Evolutionary conservation across 139 green algal species (phyloP), one percentile per base, ranked within the genome.

Genomic region (Closterium sp.): DNA sequence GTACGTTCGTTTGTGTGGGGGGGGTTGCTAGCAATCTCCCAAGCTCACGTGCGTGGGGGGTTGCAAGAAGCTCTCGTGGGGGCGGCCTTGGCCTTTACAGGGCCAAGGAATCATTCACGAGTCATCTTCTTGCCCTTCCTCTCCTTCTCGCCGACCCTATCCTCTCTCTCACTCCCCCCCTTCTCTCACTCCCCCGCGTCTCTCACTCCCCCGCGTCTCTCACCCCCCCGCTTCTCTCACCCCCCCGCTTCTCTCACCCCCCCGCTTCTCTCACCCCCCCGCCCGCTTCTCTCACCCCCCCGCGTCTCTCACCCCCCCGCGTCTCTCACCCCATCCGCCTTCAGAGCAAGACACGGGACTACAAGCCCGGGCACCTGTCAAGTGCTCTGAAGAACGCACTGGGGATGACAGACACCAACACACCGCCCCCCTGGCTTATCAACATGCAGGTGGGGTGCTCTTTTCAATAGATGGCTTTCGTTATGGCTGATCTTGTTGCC

Each of bases 401-500:
- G 30, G 98, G 97, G 84, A 98, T 99, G 96, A 88, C 93, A 3
- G 96, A 97, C 34, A 93, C 34, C 21, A 93, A 35, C 21, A 88
- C 93, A 7, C 98, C 98, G 23, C 98, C 98, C 21, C 97, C 97
- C 32, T 99, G 97, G 97, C 97, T 99, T 33, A 97, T 99, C 94
- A 98, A 98, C 95, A 99, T 99, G 97, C 92, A 94, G 91, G 91
- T 91, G 36, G 9, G 89, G 55, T 16, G 38, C 38, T 12, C 4
- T n/a, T n/a, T n/a, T n/a, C 36, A 55, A 6, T 55, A 55, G 6
- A 12, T 55, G 4, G 36, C 36, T 6, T 55, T 6, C 36, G 36
- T 6, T 55, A 55, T 55, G 36, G 36, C 36, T 55, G n/a, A n/a
- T n/a, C n/a, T n/a, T n/a, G n/a, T n/a, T n/a, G n/a, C n/a, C n/a